These are phyloP conservation scores for Chrysosporium keratinophilum DNA, from an alignment of 2,329 filamentous ascomycete species.

Conservation along the genomic window DNA sequence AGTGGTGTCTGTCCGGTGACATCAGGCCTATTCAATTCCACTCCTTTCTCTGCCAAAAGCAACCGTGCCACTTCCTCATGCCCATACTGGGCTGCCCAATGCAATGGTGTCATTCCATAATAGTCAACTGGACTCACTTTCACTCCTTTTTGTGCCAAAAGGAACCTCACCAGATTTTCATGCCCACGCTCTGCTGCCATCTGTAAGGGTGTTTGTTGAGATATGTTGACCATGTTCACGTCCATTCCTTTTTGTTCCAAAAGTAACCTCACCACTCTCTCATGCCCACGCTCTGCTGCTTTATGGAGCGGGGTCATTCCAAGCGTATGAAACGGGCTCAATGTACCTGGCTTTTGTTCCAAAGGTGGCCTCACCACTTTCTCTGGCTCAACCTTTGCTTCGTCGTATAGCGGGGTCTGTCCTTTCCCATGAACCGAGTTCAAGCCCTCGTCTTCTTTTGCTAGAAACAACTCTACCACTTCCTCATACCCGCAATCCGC, in stretches of 20 bases:
- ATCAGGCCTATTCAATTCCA: too few species aligned
- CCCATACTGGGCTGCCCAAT: too few species aligned
- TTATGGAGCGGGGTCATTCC: conserved; percentile 6
- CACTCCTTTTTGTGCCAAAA: background rate
- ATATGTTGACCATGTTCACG: background rate
- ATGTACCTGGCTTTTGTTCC: too few species aligned
- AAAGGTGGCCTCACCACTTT: too few species aligned
- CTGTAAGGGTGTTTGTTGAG: conserved; percentile 3
- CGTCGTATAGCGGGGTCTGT: too few species aligned
- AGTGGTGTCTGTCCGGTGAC: too few species aligned
- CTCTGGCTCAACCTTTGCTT: too few species aligned
- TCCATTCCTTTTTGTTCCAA: background rate
- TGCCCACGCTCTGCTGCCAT: background rate
- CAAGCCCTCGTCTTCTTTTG: too few species aligned
- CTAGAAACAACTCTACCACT: background rate
- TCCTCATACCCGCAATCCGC: background rate
- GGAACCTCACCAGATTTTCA: background rate
- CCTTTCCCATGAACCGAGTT: too few species aligned
- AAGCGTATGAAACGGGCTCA: too few species aligned
- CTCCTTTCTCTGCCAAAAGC: too few species aligned
- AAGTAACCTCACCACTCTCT: background rate
- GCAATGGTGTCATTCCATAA: background rate
- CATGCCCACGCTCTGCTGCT: background rate
- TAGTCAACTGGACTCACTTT: background rate
- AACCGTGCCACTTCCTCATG: too few species aligned